Evolutionary conservation across 2,329 filamentous ascomycete species (phyloP), one percentile per base, ranked within the genome.

Genomic region (Graphilbum sp.): DNA sequence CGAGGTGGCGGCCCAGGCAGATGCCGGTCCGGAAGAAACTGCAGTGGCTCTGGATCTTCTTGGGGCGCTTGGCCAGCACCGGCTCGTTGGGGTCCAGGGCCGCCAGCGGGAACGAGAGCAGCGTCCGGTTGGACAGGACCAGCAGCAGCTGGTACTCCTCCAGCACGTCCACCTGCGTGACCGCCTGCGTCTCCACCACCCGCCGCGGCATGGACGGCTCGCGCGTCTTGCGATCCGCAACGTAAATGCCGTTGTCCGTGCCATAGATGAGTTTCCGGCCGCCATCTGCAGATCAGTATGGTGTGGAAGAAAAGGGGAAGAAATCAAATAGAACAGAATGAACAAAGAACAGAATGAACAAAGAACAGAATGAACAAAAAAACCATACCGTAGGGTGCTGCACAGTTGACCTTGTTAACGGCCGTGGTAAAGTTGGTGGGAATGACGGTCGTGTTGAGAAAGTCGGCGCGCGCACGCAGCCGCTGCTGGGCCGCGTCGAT

Each of bases 21-120:
- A 95, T 92, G 30, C 90, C 90, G 16, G 86, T 82, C 61, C 92
- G 94, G 75, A 98, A 98, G 64, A 96, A 98, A 58, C 88, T 95
- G 58, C 88, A 92, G 60, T 95, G 87, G 50, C 83, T 93, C 58
- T 87, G 81, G 46, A 98, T 96, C 66, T 95, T 95, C 64, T 90
- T 88, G 9, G 86, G 85, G 32, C 86, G 75, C 57, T 90, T 94
- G 15, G 75, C 75, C 40, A 87, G 65, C 25, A 83, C 72, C 37
- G 78, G 79, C 51, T 96, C 87, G 45, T 80, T 80, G 3, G 80
- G 72, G 50, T 94, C 88, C 40, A 98, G 67, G 13, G 85, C 86
- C 44, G 88, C 79, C 37, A 94, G 66, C 2, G 85, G 76, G 61
- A 90, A 96, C 8, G 88, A 94, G 49, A 84, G 78, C 10, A 96